Percentiles rank a stretch among this genome's conserved stretches.
These are phyloP conservation scores for Alternaria novae-zelandiae DNA, from an alignment of 2,329 filamentous ascomycete genomes.

Conservation along the genomic window DNA sequence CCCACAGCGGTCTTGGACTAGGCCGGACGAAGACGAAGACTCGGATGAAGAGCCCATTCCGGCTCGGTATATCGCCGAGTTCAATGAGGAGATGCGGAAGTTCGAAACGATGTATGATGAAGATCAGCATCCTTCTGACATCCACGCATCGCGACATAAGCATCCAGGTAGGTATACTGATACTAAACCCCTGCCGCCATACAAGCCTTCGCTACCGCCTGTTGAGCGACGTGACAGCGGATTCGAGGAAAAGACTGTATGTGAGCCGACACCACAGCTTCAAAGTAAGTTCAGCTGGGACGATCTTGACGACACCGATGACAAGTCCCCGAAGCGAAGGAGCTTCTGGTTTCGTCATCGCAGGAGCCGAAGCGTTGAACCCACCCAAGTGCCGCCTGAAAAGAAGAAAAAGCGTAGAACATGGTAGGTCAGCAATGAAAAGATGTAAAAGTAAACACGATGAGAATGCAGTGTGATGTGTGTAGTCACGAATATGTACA, in stretches of 20 bases:
- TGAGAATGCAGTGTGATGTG: not conserved
- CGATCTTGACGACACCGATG: not conserved
- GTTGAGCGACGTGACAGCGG: not conserved
- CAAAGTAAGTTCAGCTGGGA: conserved; percentile 3
- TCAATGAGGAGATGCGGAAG: conserved; percentile 17
- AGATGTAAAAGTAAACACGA: not conserved
- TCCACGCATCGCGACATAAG: not conserved
- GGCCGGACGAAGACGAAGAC: not conserved
- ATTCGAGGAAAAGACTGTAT: not conserved
- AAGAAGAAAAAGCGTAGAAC: not conserved
- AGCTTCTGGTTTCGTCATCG: not conserved
- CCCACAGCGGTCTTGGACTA: not conserved
- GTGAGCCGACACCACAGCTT: not conserved
- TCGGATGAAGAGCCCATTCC: conserved; percentile 9
- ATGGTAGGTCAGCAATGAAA: not conserved
- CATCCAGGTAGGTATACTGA: not conserved
- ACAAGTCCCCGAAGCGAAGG: not conserved
- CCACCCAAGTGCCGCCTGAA: not conserved
- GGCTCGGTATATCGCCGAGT: conserved; percentile 22
- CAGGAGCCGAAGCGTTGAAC: not conserved
- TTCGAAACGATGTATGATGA: conserved; percentile 11
- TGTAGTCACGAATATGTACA: not conserved
- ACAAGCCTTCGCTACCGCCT: not conserved
- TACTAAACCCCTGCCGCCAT: not conserved
- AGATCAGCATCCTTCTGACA: not conserved